phyloP scores from a whole-genome alignment of 768 basidiomycete genomes.

The Agrocybe praecox region DNA sequence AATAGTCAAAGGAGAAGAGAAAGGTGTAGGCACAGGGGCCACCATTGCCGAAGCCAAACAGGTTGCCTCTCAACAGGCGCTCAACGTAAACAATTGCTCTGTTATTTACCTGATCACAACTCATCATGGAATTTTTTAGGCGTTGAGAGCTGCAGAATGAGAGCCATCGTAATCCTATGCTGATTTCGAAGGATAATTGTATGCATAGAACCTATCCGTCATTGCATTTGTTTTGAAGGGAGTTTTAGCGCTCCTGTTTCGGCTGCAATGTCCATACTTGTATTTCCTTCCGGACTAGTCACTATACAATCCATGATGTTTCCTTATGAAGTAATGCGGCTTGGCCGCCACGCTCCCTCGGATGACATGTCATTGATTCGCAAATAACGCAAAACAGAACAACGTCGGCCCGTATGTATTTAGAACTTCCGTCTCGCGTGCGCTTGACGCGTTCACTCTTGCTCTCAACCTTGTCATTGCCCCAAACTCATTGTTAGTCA shows the following conservation, averaged over 20 bases:
- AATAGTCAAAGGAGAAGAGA: conserved; percentile 49
- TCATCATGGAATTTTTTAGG: neutral
- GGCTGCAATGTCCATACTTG: neutral
- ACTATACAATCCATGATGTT: neutral
- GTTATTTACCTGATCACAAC: neutral
- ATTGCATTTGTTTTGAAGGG: neutral
- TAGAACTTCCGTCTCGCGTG: too few relatives aligned
- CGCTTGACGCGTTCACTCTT: too few relatives aligned
- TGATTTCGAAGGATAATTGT: too few relatives aligned
- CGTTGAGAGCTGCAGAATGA: conserved; percentile 3
- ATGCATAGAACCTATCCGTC: too few relatives aligned
- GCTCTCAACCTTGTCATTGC: neutral
- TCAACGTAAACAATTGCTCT: conserved; percentile 29
- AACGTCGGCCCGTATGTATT: too few relatives aligned
- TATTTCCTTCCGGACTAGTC: neutral
- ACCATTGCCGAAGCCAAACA: conserved; percentile 51
- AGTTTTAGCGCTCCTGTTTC: neutral
- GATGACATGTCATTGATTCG: neutral
- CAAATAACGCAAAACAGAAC: too few relatives aligned
- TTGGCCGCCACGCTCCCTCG: neutral
- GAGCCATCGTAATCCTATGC: neutral
- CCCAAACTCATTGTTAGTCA: neutral
- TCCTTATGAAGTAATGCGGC: neutral
- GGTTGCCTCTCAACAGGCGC: conserved; percentile 45
- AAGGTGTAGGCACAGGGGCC: conserved; percentile 46